Evolutionary conservation across 1,284 basidiomycete species (phyloP), one percentile per base, ranked within the genome.

Genomic region (Meripilus lineatus): DNA sequence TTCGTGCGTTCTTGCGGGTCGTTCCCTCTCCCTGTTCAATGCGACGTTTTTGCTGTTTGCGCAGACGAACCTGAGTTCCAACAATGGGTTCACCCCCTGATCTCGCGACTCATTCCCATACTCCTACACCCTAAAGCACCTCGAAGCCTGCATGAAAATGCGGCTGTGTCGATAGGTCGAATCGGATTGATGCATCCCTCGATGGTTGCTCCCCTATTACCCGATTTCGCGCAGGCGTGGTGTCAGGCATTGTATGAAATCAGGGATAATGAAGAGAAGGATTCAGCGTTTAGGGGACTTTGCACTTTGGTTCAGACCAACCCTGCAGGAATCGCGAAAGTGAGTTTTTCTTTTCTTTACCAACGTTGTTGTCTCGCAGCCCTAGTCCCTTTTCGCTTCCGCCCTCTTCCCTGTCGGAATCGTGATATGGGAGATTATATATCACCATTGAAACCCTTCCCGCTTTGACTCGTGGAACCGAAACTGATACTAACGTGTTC

Each of bases 191-290:
- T 95, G 67, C 93, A 93, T 59, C 93, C 96, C 0, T 65, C 70
- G 18, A 66, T 91, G 20, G 92, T 99, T 32, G 93, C 95, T 13
- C 93, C 93, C 23, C 87, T 94, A 58, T 72, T 98, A 34, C 79
- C 83, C 5, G 84, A 90, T 52, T 99, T 96, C 64, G 92, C 93
- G 7, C 89, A 93, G 63, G 84, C 88, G 8, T 99, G 96, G 96
- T 98, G 95, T 66, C 89, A 93, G 56, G 93, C 95, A 6, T 69
- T 99, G 46, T 94, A 94, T 67, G 96, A 99, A 65, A 99, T 99
- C 64, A 89, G 96, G 56, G 96, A 99, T 63, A 99, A 99, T 60
- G 95, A 99, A 56, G 96, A 99, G 71, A 99, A 99, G 70, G 96
- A 98, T 61, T 96, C 93, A n/a, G 96, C 96, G 4, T 99, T 99